Evolutionary conservation across 305 asterid species (phyloP), one percentile per base, ranked within the genome.

Genomic region (Fraxinus sp.): DNA sequence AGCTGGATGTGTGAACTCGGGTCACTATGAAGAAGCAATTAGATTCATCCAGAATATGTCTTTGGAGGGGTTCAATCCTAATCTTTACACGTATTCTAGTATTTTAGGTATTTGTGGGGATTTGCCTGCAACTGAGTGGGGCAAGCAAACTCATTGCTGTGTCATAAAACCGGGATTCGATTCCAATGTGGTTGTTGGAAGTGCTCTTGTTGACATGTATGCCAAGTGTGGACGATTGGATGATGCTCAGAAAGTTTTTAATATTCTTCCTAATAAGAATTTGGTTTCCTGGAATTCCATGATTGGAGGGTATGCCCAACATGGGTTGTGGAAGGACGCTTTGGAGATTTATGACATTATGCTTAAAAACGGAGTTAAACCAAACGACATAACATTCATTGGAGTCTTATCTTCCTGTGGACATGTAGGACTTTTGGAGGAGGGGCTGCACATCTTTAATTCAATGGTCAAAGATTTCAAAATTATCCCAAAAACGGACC

Each of bases 211-310:
- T 24, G 93, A 94, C 81, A 94, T 94, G 97, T 93, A 94, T 74
- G 93, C 94, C 16, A 94, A 93, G 83, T 92, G 98, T 74, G 97
- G 98, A 41, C 88, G 83, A 41, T 59, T 94, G 44, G 37, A 76
- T 22, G 87, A 88, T 66, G 97, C 97, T 74, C 80, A 91, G 62
- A 93, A 86, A 75, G 92, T 89, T 74, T 93, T 94, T 13, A 86
- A 93, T 76, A 32, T 32, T 39, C 90, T 94, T 78, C 92, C 92
- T 4, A 74, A 30, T 6, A 94, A 86, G 86, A 93, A 91, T 83
- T 81, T 89, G 26, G 90, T 94, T 73, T 90, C 94, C 2, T 94
- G 98, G 98, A 94, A 94, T 83, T 85, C 95, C 35, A 92, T 94
- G 91, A 86, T 94, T 57, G 79, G 88, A 35, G 97, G 94, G 72